Percentiles rank a stretch among this genome's conserved stretches.
These are phyloP conservation scores for Neoboletus magnificus DNA, from an alignment of 768 basidiomycete species.

Conservation along the genomic window DNA sequence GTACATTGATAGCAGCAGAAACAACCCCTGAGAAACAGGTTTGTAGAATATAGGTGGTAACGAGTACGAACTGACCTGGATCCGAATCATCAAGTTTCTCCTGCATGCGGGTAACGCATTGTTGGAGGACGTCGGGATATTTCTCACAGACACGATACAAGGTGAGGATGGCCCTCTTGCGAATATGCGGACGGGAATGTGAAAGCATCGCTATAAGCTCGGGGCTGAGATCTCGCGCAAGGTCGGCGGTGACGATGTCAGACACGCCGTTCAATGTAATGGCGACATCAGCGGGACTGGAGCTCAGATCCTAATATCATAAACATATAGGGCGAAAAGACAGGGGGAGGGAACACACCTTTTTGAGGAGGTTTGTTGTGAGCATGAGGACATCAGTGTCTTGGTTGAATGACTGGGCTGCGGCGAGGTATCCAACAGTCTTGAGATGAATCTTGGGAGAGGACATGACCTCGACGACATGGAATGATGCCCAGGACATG, in stretches of 20 bases:
- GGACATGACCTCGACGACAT: slow-evolving; percentile 98
- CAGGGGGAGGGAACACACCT: slow-evolving; percentile 48
- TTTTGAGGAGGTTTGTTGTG: slow-evolving; percentile 93
- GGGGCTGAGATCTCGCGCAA: slow-evolving; percentile 86
- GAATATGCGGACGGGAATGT: slow-evolving; percentile 83
- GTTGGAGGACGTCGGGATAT: slow-evolving; percentile 74
- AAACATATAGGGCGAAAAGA: slow-evolving; percentile 3
- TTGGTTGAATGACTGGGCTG: slow-evolving; percentile 84
- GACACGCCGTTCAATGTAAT: slow-evolving; percentile 80
- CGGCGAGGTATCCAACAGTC: slow-evolving; percentile 92
- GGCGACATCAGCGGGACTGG: slow-evolving; percentile 70
- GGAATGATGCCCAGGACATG: slow-evolving; percentile 95
- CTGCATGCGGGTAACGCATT: slow-evolving; percentile 64
- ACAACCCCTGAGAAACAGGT: slow-evolving; percentile 64
- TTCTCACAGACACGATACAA: slow-evolving; percentile 77
- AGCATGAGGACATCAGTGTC: slow-evolving; percentile 98
- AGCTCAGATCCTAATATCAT: slow-evolving; percentile 66
- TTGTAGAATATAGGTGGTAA: background rate
- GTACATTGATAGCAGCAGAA: slow-evolving; percentile 89
- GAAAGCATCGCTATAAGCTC: slow-evolving; percentile 85
- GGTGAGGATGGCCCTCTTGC: slow-evolving; percentile 86
- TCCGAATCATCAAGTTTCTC: slow-evolving; percentile 82
- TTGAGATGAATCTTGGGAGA: slow-evolving; percentile 89
- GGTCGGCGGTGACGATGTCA: slow-evolving; percentile 78
- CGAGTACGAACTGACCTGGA: slow-evolving; percentile 42